Percentiles rank a stretch among this genome's conserved stretches.
Evolutionary conservation across 306 rosid species (phyloP).

Genomic region (Malus orientalis): DNA sequence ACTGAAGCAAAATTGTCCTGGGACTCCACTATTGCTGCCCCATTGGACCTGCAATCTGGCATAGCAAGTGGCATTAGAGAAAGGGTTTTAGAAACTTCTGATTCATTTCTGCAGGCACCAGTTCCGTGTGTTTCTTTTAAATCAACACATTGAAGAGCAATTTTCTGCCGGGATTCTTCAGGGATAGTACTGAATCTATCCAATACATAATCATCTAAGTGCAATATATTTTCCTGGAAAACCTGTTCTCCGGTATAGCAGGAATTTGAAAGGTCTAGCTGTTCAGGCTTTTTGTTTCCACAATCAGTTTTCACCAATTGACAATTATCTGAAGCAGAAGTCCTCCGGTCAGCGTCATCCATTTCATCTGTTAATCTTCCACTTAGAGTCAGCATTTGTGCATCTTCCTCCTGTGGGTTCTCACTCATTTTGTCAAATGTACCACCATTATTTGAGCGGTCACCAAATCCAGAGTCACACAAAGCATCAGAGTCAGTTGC

Average conservation of each 20-base stretch:
- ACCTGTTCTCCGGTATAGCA: slow-evolving; percentile 9
- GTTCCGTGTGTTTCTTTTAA: slow-evolving; percentile 1
- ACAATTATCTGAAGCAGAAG: slow-evolving; percentile 17
- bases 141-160: background rate
- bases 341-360: slow-evolving; percentile 15
- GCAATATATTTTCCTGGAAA: slow-evolving; percentile 2
- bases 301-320: background rate
- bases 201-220: background rate
- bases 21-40: slow-evolving; percentile 6
- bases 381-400: slow-evolving; percentile 12
- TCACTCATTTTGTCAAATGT: slow-evolving; percentile 9
- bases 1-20: background rate
- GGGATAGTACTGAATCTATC: background rate
- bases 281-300: slow-evolving; percentile 2
- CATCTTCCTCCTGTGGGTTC: slow-evolving; percentile 23
- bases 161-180: background rate
- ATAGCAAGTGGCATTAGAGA: slow-evolving; percentile 2
- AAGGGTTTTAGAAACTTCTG: background rate
- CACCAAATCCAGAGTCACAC: slow-evolving; percentile 8
- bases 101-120: slow-evolving; percentile 14
- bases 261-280: slow-evolving; percentile 13
- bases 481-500: slow-evolving; percentile 18
- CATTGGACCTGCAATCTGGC: slow-evolving; percentile 10
- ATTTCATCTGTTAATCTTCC: slow-evolving; percentile 16
- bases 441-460: slow-evolving; percentile 23